Conservation (phyloP, 371 early-diverging fungal species). For the Mucor indicus region DNA sequence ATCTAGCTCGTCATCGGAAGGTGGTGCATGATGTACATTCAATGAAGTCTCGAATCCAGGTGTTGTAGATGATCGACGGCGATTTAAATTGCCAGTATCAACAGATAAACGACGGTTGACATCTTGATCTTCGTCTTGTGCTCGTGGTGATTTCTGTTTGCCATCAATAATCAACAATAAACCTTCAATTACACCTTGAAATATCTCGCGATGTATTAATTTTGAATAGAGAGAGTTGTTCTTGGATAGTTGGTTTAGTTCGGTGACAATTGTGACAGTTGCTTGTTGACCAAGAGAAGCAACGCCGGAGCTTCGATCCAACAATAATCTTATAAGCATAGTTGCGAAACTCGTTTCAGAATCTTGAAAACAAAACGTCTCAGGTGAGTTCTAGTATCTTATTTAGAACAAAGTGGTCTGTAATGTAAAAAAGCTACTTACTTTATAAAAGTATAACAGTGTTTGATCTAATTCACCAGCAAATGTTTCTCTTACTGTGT, state of each 20-base stretch:
- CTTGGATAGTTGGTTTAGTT: constrained; percentile 27
- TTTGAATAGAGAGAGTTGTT: constrained; percentile 23
- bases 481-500: constrained; percentile 51
- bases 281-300: constrained; percentile 45
- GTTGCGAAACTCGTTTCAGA: constrained; percentile 34
- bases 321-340: constrained; percentile 35
- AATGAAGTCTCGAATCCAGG: constrained; percentile 25
- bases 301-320: constrained; percentile 46
- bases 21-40: constrained; percentile 10
- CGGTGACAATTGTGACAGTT: constrained; percentile 44
- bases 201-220: constrained; percentile 51
- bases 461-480: constrained; percentile 49
- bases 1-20: constrained; percentile 29
- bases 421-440: too few relatives aligned
- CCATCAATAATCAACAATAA: constrained; percentile 38
- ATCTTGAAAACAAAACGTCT: constrained; percentile 12
- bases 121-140: constrained; percentile 7
- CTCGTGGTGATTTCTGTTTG: constrained; percentile 11
- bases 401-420: too few relatives aligned
- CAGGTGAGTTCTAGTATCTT: constrained; percentile 18
- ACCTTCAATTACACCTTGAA: constrained; percentile 51
- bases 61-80: constrained; percentile 19
- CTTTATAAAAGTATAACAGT: constrained; percentile 51
- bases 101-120: constrained; percentile 8
- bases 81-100: constrained; percentile 8